A percentile compares a stretch with the other conserved stretches of the same genome.
Conservation (phyloP, 2,329 filamentous ascomycete species). For the Mycosphaerella sp. region DNA sequence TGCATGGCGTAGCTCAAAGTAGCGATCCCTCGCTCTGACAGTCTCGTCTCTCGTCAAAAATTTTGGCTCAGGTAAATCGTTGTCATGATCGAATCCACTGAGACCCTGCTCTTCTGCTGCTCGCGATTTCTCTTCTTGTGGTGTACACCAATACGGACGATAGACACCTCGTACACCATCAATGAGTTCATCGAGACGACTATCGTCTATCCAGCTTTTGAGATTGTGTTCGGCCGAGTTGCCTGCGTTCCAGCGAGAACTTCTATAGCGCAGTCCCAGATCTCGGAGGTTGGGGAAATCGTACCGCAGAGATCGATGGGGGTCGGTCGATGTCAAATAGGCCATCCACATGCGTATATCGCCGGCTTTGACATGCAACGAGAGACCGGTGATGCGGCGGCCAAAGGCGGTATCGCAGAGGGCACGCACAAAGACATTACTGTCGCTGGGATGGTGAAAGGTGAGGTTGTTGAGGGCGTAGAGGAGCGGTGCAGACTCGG, state of each 20-base stretch:
- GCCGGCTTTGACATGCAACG: constrained; percentile 30
- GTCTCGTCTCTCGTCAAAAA: background rate
- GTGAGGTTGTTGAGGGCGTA: constrained; percentile 33
- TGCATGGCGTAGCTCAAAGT: constrained; percentile 4
- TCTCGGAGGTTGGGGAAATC: constrained; percentile 32
- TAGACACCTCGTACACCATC: constrained; percentile 28
- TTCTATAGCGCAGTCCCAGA: constrained; percentile 30
- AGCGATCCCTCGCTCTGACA: background rate
- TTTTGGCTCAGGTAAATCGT: constrained; percentile 1
- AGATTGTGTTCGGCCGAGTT: constrained; percentile 27
- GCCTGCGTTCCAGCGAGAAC: constrained; percentile 30
- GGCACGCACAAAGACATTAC: constrained; percentile 35
- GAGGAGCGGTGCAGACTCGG: constrained; percentile 32
- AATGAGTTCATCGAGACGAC: constrained; percentile 27
- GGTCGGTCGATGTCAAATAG: constrained; percentile 31
- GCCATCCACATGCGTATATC: constrained; percentile 36
- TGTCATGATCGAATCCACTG: constrained; percentile 1
- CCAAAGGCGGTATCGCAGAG: constrained; percentile 22
- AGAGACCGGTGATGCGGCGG: constrained; percentile 23
- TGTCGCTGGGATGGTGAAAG: constrained; percentile 35
- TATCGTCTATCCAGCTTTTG: constrained; percentile 27
- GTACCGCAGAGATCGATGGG: constrained; percentile 27
- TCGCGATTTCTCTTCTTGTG: constrained; percentile 9
- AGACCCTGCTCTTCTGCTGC: constrained; percentile 13
- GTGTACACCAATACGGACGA: constrained; percentile 16